Evolutionary conservation across 306 rosid species (phyloP).

Genomic region (Vicia faba): DNA sequence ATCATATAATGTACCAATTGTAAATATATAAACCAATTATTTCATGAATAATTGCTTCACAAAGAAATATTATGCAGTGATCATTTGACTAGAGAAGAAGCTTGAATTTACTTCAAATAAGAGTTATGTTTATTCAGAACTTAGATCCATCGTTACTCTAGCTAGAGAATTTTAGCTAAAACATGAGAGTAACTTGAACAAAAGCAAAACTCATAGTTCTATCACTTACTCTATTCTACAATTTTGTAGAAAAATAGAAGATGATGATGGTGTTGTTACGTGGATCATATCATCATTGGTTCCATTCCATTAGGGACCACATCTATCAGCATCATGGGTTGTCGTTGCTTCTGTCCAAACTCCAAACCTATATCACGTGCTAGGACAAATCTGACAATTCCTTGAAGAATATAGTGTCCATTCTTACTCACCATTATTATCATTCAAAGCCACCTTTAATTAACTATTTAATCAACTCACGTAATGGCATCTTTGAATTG

Average conservation of each 20-base stretch:
- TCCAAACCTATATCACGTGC: neutral
- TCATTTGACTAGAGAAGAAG: too few relatives aligned
- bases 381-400: neutral
- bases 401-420: neutral
- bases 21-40: too few relatives aligned
- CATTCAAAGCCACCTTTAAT: neutral
- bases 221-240: neutral
- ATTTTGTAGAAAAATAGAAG: conserved; percentile 1
- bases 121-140: too few relatives aligned
- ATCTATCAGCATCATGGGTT: conserved; percentile 2
- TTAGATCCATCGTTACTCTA: too few relatives aligned
- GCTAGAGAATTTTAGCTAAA: conserved; percentile 13
- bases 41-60: too few relatives aligned
- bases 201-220: neutral
- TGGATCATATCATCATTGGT: neutral
- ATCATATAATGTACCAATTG: too few relatives aligned
- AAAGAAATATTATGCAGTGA: too few relatives aligned
- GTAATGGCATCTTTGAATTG: too few relatives aligned
- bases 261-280: neutral
- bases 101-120: too few relatives aligned
- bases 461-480: conserved; percentile 17
- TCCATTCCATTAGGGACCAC: conserved; percentile 4
- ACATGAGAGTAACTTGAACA: neutral
- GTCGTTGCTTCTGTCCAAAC: conserved; percentile 8
- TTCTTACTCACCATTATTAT: neutral